Conservation (phyloP, 306 rosid genomes). For the Begonia loranthoides region DNA sequence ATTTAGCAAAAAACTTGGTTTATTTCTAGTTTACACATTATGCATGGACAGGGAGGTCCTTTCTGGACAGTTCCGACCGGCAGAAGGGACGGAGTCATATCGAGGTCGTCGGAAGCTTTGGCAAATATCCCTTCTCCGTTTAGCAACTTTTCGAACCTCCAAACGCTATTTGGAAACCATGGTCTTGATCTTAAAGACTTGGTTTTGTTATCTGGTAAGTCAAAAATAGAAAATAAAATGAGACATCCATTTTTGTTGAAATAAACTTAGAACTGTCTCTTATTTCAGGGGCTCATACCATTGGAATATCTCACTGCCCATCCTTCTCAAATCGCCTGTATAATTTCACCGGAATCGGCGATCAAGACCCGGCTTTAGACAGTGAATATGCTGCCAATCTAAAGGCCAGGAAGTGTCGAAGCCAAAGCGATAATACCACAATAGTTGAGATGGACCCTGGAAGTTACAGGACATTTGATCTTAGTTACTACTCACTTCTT, state of each 20-base stretch:
- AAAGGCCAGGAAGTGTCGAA: constrained; percentile 60
- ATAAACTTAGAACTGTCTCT: too few species aligned
- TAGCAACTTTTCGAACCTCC: constrained; percentile 42
- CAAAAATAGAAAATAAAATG: background rate
- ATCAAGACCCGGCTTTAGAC: constrained; percentile 78
- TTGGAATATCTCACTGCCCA: constrained; percentile 66
- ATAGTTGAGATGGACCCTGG: constrained; percentile 91
- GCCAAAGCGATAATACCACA: constrained; percentile 37
- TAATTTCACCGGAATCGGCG: constrained; percentile 69
- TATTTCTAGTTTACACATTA: background rate
- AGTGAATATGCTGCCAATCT: constrained; percentile 62
- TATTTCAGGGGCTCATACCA: constrained; percentile 72
- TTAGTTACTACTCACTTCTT: constrained; percentile 39
- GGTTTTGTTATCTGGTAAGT: constrained; percentile 11
- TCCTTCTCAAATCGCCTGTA: constrained; percentile 47
- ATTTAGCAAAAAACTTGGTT: background rate
- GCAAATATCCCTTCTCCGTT: constrained; percentile 50
- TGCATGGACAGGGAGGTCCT: constrained; percentile 77
- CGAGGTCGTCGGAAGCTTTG: constrained; percentile 41
- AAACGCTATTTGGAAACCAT: constrained; percentile 37
- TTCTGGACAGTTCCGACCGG: constrained; percentile 91
- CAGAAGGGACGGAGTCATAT: constrained; percentile 71
- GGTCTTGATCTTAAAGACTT: constrained; percentile 63
- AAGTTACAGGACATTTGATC: constrained; percentile 73
- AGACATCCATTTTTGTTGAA: too few species aligned